These are phyloP conservation scores for Lachancea meyersii DNA, from an alignment of 805 yeast genomes.

Conservation along the genomic window DNA sequence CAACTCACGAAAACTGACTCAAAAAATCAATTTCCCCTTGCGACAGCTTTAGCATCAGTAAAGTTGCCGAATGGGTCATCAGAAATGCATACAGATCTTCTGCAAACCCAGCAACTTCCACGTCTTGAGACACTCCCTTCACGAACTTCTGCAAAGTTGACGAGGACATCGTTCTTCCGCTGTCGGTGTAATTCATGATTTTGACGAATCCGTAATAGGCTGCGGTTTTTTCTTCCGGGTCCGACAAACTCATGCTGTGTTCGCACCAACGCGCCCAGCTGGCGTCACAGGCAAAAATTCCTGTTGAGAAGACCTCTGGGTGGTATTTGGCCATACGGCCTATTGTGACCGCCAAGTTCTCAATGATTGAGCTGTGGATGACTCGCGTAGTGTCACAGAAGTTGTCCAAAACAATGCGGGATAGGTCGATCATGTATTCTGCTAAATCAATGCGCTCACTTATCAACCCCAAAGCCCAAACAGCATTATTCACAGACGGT, in stretches of 20 bases:
- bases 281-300: conserved; percentile 24
- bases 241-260: conserved; percentile 59
- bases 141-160: conserved; percentile 24
- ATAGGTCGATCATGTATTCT: conserved; percentile 27
- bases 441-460: conserved; percentile 44
- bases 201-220: conserved; percentile 81
- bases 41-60: conserved; percentile 19
- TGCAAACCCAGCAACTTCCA: conserved; percentile 26
- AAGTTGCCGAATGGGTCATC: conserved; percentile 19
- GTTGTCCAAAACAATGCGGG: conserved; percentile 25
- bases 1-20: conserved; percentile 18
- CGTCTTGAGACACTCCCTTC: conserved; percentile 25
- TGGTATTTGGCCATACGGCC: conserved; percentile 73
- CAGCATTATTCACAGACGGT: conserved; percentile 52
- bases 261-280: conserved; percentile 66
- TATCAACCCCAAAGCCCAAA: conserved; percentile 91
- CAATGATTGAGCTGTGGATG: conserved; percentile 49
- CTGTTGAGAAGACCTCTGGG: conserved; percentile 54
- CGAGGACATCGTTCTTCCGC: conserved; percentile 16
- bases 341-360: conserved; percentile 82
- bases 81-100: conserved; percentile 27
- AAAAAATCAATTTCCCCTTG: conserved; percentile 24
- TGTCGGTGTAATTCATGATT: conserved; percentile 38
- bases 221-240: conserved; percentile 82
- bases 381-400: conserved; percentile 24